phyloP scores from a whole-genome alignment of 2,329 filamentous ascomycete species.

The Aureobasidium zeae region DNA sequence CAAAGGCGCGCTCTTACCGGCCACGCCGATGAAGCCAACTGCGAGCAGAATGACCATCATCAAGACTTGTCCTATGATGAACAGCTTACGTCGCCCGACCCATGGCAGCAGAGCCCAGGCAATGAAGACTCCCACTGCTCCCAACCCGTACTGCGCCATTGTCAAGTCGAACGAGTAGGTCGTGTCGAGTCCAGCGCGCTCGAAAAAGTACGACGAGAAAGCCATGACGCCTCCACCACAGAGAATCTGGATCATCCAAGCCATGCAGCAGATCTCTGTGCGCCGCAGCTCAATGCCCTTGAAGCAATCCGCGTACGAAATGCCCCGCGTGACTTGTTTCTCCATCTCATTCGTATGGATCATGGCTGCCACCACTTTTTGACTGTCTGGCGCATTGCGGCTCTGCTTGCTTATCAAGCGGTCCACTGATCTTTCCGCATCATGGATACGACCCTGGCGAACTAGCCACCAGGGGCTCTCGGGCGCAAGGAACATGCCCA shows the following conservation, averaged over 20 bases:
- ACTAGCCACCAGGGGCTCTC: conserved; percentile 34
- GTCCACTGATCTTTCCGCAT: conserved; percentile 27
- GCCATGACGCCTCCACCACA: conserved; percentile 28
- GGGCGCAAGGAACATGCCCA: conserved; percentile 24
- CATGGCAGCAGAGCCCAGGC: conserved; percentile 30
- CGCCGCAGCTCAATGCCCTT: conserved; percentile 40
- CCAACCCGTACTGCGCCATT: conserved; percentile 25
- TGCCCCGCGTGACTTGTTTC: conserved; percentile 39
- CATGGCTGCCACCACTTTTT: conserved; percentile 32
- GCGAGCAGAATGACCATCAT: conserved; percentile 29
- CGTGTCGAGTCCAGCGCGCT: conserved; percentile 31
- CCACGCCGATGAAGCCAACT: conserved; percentile 21
- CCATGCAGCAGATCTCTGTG: conserved; percentile 34
- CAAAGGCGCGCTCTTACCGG: conserved; percentile 17
- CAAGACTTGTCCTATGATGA: conserved; percentile 25
- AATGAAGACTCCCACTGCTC: conserved; percentile 22
- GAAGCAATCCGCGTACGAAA: conserved; percentile 45
- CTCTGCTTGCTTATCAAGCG: conserved; percentile 22
- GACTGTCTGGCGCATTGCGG: conserved; percentile 21
- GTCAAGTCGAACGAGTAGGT: conserved; percentile 31
- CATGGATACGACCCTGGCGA: conserved; percentile 28
- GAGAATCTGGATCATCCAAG: conserved; percentile 30
- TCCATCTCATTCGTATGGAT: conserved; percentile 43
- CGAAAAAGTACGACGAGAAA: conserved; percentile 32
- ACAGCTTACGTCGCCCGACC: conserved; percentile 34